Evolutionary conservation across 2,329 filamentous ascomycete species (phyloP), one percentile per base, ranked within the genome.

Genomic region (Pseudogymnoascus sp.): DNA sequence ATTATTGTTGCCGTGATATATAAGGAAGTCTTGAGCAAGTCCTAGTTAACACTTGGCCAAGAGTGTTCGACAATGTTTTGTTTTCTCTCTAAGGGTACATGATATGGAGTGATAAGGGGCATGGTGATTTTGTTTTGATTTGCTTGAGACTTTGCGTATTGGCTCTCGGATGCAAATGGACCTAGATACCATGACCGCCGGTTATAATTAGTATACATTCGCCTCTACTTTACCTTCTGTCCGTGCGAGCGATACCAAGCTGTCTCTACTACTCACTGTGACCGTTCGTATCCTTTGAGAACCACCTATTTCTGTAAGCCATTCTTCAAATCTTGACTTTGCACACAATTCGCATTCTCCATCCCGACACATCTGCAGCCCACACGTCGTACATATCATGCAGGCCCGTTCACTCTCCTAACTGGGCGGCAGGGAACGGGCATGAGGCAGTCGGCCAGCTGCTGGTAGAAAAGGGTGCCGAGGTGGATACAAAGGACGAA

Each of bases 41-140:
- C 34, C 34, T 36, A 12, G 3, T 12, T 9, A 36, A 36, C 34
- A 36, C 34, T 12, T 36, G 9, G 36, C 12, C 14, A n/a, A 38
- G 36, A n/a, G 12, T 37, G 36, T 37, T 37, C 36, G 36, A 37
- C 12, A 37, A 37, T 37, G 36, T 37, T 49, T 49, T 49, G 18
- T 49, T 49, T 49, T 28, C n/a, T 49, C 43, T 28, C 5, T 25
- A 25, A 23, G 18, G 43, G 43, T 49, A 49, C 43, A 49, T 49
- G 43, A 49, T 49, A 49, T 49, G 25, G 43, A 49, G 36, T 37
- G 36, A 49, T 9, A 49, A 49, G 43, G 43, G 43, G 43, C 43
- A 49, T 49, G 16, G 16, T 49, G 43, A 21, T 49, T 49, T 49
- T 21, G 43, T 49, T 49, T 49, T 49, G 43, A 49, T 49, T 16